phyloP scores from a whole-genome alignment of 306 rosid species.

The Cicer judaicum region DNA sequence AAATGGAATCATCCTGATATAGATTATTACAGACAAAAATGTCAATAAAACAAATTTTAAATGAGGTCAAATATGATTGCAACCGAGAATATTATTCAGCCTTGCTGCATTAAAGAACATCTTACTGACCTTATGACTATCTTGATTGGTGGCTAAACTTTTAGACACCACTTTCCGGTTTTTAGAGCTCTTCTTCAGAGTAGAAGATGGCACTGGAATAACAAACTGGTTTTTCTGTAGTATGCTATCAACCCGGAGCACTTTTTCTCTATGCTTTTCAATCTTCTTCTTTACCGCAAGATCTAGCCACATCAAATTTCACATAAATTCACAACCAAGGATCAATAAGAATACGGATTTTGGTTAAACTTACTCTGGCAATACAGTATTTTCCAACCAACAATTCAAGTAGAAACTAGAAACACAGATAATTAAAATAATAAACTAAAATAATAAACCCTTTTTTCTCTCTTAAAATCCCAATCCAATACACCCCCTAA shows the following conservation, averaged over 20 bases:
- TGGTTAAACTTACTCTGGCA: not conserved
- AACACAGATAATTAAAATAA: not conserved
- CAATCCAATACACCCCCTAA: not conserved
- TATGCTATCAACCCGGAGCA: slow-evolving; percentile 71
- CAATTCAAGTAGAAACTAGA: not conserved
- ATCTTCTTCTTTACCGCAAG: slow-evolving; percentile 84
- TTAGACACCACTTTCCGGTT: slow-evolving; percentile 46
- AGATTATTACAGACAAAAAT: slow-evolving; percentile 18
- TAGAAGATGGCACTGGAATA: slow-evolving; percentile 73
- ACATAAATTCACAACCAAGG: not conserved
- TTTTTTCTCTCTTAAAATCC: not conserved
- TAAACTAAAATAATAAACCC: not conserved
- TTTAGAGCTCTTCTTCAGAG: slow-evolving; percentile 63
- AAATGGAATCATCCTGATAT: slow-evolving; percentile 53
- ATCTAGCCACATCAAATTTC: slow-evolving; percentile 53
- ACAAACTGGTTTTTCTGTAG: slow-evolving; percentile 83
- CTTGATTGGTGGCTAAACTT: slow-evolving; percentile 42
- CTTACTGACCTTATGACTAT: slow-evolving; percentile 58
- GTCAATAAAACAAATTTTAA: not conserved
- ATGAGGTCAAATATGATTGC: not conserved
- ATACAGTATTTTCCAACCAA: not conserved
- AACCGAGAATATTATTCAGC: not conserved
- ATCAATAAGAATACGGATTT: not conserved
- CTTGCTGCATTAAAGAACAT: slow-evolving; percentile 3
- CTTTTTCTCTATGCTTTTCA: slow-evolving; percentile 81